Conservation (phyloP, 306 rosid species). For the Corylus avellana region DNA sequence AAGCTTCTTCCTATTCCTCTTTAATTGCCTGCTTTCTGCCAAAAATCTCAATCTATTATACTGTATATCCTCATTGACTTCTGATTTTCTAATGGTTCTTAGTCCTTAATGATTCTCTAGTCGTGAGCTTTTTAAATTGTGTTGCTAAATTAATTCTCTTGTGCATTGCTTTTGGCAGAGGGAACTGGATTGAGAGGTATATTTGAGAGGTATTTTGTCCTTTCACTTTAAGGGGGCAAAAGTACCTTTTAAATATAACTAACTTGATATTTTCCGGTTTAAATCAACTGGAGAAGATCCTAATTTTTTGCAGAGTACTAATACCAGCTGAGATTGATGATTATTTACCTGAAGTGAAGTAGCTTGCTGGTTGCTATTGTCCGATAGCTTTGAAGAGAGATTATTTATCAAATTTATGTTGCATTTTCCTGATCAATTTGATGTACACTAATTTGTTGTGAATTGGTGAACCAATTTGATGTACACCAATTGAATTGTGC, state of each 20-base stretch:
- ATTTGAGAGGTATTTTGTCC: too few relatives aligned
- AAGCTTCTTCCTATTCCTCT: not conserved
- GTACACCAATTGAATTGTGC: too few relatives aligned
- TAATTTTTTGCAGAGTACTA: constrained; percentile 67
- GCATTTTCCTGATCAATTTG: not conserved
- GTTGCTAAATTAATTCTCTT: not conserved
- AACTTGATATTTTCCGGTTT: too few relatives aligned
- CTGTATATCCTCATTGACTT: not conserved
- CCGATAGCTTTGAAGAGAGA: not conserved
- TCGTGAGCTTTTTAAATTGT: not conserved
- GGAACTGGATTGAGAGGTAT: too few relatives aligned
- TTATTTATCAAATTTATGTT: not conserved
- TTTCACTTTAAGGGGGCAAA: too few relatives aligned
- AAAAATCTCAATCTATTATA: not conserved
- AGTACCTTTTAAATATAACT: too few relatives aligned
- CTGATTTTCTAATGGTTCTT: not conserved
- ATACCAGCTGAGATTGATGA: constrained; percentile 94
- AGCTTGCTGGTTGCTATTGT: constrained; percentile 23
- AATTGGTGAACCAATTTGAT: too few relatives aligned
- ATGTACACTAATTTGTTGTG: not conserved
- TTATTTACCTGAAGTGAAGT: constrained; percentile 92
- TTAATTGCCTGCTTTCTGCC: not conserved
- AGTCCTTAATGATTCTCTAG: constrained; percentile 2
- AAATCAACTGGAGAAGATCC: not conserved
- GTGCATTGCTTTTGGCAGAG: not conserved